A percentile compares a stretch with the other conserved stretches of the same genome.
Evolutionary conservation across 2,329 filamentous ascomycete species (phyloP).

Genomic region (Madurella mycetomatis): DNA sequence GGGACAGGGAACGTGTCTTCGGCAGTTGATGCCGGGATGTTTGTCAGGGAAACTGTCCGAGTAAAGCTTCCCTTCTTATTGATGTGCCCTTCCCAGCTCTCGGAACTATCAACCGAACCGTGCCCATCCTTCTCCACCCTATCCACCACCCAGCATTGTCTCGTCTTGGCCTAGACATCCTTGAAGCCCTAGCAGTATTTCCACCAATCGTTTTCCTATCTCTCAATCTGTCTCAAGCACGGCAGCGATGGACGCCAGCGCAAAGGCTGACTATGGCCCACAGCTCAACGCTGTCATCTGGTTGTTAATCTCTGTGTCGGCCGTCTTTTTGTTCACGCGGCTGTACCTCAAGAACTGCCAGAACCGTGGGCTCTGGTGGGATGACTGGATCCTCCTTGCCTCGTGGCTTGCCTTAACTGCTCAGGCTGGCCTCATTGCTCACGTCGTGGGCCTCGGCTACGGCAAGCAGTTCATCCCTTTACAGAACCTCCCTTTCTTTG

Average conservation of each 20-base stretch:
- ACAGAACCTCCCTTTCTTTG: background rate
- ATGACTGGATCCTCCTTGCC: conserved; percentile 21
- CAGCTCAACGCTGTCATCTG: conserved; percentile 19
- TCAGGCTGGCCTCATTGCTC: conserved; percentile 11
- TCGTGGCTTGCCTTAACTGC: conserved; percentile 13
- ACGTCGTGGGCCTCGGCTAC: conserved; percentile 19
- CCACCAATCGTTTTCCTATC: too few relatives aligned
- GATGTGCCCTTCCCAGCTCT: too few relatives aligned
- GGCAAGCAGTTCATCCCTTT: conserved; percentile 16
- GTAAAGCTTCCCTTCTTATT: too few relatives aligned
- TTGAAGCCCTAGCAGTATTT: too few relatives aligned
- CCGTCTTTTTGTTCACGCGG: conserved; percentile 16
- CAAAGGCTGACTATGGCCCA: conserved; percentile 15
- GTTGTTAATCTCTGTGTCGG: conserved; percentile 20
- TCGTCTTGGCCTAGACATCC: too few relatives aligned
- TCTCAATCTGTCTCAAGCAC: too few relatives aligned
- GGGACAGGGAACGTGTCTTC: too few relatives aligned
- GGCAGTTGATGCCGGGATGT: too few relatives aligned
- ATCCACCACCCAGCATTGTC: too few relatives aligned
- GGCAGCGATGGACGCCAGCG: background rate
- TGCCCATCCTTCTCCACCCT: too few relatives aligned
- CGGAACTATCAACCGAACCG: too few relatives aligned
- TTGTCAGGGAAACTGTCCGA: too few relatives aligned
- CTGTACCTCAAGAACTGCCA: conserved; percentile 23
- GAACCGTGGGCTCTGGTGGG: conserved; percentile 24